A percentile compares a stretch with the other conserved stretches of the same genome.
These are phyloP conservation scores for Leishmania braziliensis DNA, from an alignment of 208 protist genomes.

Conservation along the genomic window DNA sequence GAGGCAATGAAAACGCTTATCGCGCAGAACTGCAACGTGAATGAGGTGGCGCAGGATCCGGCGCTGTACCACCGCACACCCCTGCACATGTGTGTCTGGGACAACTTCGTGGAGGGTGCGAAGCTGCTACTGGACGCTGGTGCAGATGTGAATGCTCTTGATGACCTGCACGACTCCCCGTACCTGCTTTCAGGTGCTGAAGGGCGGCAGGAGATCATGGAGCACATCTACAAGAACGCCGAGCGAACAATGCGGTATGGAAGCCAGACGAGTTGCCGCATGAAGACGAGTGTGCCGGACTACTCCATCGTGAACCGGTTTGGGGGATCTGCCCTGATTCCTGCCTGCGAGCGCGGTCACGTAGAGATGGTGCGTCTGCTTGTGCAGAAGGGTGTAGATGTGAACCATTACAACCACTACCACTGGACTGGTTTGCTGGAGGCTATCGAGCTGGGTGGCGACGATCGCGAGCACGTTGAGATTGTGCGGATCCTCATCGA, in stretches of 20 bases:
- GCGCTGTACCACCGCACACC: conserved; percentile 44
- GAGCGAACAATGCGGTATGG: conserved; percentile 29
- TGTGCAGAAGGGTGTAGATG: conserved; percentile 35
- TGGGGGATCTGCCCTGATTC: conserved; percentile 43
- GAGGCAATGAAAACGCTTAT: conserved; percentile 34
- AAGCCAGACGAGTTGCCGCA: conserved; percentile 15
- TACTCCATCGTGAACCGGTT: conserved; percentile 40
- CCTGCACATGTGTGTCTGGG: conserved; percentile 58
- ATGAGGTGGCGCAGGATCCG: conserved; percentile 27
- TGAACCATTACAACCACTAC: conserved; percentile 54
- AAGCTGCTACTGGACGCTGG: conserved; percentile 49
- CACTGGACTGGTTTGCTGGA: conserved; percentile 47
- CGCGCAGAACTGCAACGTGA: conserved; percentile 38
- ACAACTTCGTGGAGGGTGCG: conserved; percentile 45
- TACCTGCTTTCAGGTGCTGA: conserved; percentile 55
- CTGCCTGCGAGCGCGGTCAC: conserved; percentile 59
- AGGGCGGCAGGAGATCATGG: conserved; percentile 48
- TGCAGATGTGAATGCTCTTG: conserved; percentile 55
- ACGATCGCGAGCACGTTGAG: conserved; percentile 60
- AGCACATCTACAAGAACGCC: conserved; percentile 42
- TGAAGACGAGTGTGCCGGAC: conserved; percentile 48
- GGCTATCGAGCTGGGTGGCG: conserved; percentile 53
- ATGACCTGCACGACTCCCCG: conserved; percentile 61
- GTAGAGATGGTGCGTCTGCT: conserved; percentile 48
- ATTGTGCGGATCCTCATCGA: conserved; percentile 60